Evolutionary conservation across 2,329 filamentous ascomycete genomes (phyloP), one percentile per base, ranked within the genome.

Genomic region (Pseudopyricularia cyperi): DNA sequence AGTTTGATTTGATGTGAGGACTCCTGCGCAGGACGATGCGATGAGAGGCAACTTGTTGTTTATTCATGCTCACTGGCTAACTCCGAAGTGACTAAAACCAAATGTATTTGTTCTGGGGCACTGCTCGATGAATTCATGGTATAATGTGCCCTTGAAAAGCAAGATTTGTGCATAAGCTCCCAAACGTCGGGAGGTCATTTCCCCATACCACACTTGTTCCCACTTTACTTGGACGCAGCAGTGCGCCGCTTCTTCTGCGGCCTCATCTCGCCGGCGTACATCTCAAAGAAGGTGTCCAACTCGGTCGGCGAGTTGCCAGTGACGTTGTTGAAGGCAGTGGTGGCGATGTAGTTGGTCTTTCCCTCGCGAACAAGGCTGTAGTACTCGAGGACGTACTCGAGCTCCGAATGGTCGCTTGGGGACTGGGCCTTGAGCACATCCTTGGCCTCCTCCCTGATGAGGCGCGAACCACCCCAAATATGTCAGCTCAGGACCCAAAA

Each of bases 331-430:
- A 76, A 77, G 1, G 72, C 68, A 3, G 67, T 70, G 1, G 73
- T 76, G 2, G 72, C 63, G 56, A 77, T 71, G 59, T 76, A 76
- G 59, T 76, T 77, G 0, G 72, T 74, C 64, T 76, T 76, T 17
- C 74, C 73, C 56, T 75, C 72, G 46, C 71, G 66, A 9, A 76
- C 73, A 8, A 77, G 63, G 44, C 69, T 71, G 61, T 75, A 76
- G 60, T 76, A 76, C 56, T 77, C 72, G 5, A 76, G 66, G 6
- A 76, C 57, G 56, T 73, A 74, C 57, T 73, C 57, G 52, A 68
- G 64, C 60, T 76, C 72, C 1, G 68, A 66, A 4, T 61, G 53
- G 35, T 68, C 65, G 19, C 55, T 57, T 51, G 60, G 62, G 7
- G 65, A 61, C 53, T 73, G 68, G 2, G 62, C 56, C 7, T 63